Evolutionary conservation across 352 stramenopile genomes (phyloP).

Genomic region (Globisporangium spinosum): DNA sequence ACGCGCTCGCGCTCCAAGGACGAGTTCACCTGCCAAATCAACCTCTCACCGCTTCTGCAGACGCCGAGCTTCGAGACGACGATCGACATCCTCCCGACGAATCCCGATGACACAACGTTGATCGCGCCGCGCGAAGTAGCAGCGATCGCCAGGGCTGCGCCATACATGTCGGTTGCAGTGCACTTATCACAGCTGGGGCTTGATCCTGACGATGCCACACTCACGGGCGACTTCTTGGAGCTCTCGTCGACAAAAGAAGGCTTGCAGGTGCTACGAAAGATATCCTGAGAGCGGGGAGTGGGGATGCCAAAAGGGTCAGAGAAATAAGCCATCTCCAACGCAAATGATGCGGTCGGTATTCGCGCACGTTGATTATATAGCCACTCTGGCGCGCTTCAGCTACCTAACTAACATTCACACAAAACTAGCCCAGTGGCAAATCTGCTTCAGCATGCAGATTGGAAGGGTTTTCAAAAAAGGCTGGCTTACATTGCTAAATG

Average conservation of each 20-base stretch:
- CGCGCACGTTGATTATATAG: background rate
- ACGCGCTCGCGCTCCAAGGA: constrained; percentile 36
- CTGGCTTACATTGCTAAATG: constrained; percentile 28
- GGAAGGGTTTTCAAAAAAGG: background rate
- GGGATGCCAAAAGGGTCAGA: background rate
- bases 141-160: constrained; percentile 28
- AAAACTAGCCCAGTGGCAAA: background rate
- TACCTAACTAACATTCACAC: constrained; percentile 2
- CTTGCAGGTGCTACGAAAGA: constrained; percentile 59
- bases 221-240: constrained; percentile 41
- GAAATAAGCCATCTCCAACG: background rate
- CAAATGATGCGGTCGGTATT: background rate
- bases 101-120: constrained; percentile 18
- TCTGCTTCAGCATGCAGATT: background rate
- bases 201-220: constrained; percentile 35
- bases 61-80: constrained; percentile 36
- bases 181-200: constrained; percentile 36
- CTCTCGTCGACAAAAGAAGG: constrained; percentile 39
- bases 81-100: constrained; percentile 40
- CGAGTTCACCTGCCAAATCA: constrained; percentile 49
- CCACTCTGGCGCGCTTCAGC: background rate
- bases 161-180: constrained; percentile 50
- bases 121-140: constrained; percentile 59
- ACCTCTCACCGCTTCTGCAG: constrained; percentile 32
- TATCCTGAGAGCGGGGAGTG: constrained; percentile 22